phyloP scores from a whole-genome alignment of 495 filamentous ascomycete species.

The Rhypophila decipiens region DNA sequence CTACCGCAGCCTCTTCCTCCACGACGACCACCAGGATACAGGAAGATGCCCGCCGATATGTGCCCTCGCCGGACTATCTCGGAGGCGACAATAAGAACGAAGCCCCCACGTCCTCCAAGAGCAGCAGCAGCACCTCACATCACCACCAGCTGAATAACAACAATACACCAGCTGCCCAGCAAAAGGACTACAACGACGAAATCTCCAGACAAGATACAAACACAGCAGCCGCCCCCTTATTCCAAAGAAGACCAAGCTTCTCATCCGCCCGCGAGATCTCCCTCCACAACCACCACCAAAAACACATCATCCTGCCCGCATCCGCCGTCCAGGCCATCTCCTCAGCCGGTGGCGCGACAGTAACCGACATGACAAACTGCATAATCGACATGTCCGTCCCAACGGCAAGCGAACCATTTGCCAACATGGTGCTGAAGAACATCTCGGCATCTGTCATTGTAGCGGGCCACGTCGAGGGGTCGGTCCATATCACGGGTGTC shows the following conservation, averaged over 20 bases:
- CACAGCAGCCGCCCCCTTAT: no score
- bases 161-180: neutral
- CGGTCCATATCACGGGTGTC: conserved; percentile 76
- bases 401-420: conserved; percentile 58
- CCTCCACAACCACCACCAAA: conserved; percentile 53
- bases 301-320: conserved; percentile 69
- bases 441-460: conserved; percentile 64
- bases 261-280: conserved; percentile 53
- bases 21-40: no score
- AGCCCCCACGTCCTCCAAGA: no score
- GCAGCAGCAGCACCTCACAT: neutral
- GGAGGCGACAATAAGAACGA: no score
- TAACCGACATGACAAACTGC: conserved; percentile 65
- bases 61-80: no score
- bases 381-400: conserved; percentile 73
- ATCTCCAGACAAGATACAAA: no score
- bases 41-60: no score
- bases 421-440: conserved; percentile 64
- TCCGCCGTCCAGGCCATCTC: conserved; percentile 60
- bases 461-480: conserved; percentile 69
- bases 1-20: neutral
- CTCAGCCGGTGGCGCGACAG: conserved; percentile 62
- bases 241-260: conserved; percentile 45
- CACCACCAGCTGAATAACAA: neutral
- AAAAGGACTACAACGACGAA: conserved; percentile 50